Evolutionary conservation across 768 basidiomycete genomes (phyloP).

Genomic region (Gloeopeniophorella convolvens): DNA sequence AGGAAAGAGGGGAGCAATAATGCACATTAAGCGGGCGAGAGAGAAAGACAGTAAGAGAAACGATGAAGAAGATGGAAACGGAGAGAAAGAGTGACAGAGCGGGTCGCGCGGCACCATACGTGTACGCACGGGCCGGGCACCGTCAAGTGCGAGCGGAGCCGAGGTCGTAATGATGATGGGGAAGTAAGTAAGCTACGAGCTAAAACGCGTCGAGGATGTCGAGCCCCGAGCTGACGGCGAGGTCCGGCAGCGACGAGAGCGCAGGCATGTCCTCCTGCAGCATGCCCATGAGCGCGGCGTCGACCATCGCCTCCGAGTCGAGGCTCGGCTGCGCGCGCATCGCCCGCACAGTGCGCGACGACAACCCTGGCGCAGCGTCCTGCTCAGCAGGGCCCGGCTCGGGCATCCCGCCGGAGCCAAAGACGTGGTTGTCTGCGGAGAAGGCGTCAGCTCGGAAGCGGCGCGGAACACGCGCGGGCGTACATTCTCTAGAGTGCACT

Average conservation of each 20-base stretch:
- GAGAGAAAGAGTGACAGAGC: too few relatives aligned
- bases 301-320: conserved; percentile 13
- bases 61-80: too few relatives aligned
- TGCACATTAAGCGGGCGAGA: too few relatives aligned
- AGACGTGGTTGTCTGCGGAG: conserved; percentile 30
- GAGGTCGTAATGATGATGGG: too few relatives aligned
- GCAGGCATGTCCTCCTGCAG: conserved; percentile 5
- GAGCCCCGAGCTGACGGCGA: conserved; percentile 18
- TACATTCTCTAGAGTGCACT: conserved; percentile 78
- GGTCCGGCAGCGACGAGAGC: conserved; percentile 11
- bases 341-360: neutral
- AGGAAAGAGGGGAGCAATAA: too few relatives aligned
- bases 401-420: conserved; percentile 19
- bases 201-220: conserved; percentile 23
- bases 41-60: too few relatives aligned
- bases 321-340: conserved; percentile 11
- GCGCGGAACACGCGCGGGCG: conserved; percentile 24
- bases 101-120: too few relatives aligned
- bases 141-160: too few relatives aligned
- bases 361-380: neutral
- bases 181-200: too few relatives aligned
- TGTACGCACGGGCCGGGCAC: too few relatives aligned
- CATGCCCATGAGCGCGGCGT: conserved; percentile 6
- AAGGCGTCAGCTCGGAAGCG: neutral
- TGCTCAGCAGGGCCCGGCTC: too few relatives aligned